Conservation (phyloP, 2,329 filamentous ascomycete species). For the Colletotrichum horii region DNA sequence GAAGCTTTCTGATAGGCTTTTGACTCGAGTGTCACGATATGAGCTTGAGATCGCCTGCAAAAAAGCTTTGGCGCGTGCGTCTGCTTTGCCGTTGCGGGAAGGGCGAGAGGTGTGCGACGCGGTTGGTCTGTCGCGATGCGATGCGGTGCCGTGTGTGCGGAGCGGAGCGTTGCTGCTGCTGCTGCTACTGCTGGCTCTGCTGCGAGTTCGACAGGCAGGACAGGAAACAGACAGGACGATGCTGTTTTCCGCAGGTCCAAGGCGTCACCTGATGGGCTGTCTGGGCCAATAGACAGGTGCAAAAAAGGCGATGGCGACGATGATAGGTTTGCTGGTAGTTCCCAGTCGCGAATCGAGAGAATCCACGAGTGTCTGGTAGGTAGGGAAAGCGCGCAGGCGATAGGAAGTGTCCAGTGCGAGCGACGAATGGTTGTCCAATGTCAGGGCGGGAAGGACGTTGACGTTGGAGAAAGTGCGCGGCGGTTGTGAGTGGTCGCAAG, state of each 20-base stretch:
- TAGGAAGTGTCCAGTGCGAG: slow-evolving; percentile 3
- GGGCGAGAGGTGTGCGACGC: slow-evolving; percentile 18
- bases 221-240: not conserved
- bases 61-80: slow-evolving; percentile 17
- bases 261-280: slow-evolving; percentile 57
- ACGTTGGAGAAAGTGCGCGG: slow-evolving; percentile 31
- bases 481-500: slow-evolving; percentile 27
- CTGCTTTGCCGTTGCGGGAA: not conserved
- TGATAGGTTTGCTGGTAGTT: slow-evolving; percentile 53
- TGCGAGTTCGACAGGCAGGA: not conserved
- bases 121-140: slow-evolving; percentile 26
- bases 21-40: slow-evolving; percentile 21
- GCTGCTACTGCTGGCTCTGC: not conserved
- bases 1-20: slow-evolving; percentile 23
- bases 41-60: slow-evolving; percentile 16
- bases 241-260: slow-evolving; percentile 46
- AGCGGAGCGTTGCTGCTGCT: not conserved
- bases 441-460: slow-evolving; percentile 19
- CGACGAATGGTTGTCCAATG: slow-evolving; percentile 10
- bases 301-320: slow-evolving; percentile 45
- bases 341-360: slow-evolving; percentile 39
- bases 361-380: slow-evolving; percentile 25
- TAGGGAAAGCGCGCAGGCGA: not conserved
- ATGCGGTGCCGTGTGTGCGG: not conserved
- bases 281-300: slow-evolving; percentile 51